Evolutionary conservation across 1,284 basidiomycete species (phyloP), one percentile per base, ranked within the genome.

Genomic region (Puccinia polysora): DNA sequence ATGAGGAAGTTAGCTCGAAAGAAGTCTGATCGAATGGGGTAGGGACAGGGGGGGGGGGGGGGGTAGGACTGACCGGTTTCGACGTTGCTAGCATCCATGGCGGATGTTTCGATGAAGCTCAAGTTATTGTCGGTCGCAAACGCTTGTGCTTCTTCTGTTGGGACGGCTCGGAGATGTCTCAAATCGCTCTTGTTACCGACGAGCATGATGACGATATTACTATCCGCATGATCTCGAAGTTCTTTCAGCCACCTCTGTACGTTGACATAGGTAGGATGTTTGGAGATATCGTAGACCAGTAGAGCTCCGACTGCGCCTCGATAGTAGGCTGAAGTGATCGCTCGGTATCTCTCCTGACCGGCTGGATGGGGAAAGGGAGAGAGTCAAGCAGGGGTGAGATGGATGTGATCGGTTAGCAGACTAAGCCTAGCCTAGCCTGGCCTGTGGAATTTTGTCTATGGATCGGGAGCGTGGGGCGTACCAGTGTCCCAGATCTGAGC

Each of bases 401-500:
- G n/a, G n/a, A n/a, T n/a, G n/a, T n/a, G n/a, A n/a, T n/a, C n/a
- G n/a, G n/a, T n/a, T n/a, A n/a, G n/a, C n/a, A n/a, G n/a, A n/a
- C n/a, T n/a, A n/a, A n/a, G n/a, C n/a, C n/a, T n/a, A n/a, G n/a
- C n/a, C n/a, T n/a, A n/a, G n/a, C n/a, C n/a, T n/a, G 25, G 49
- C 43, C 28, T 4, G 18, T 55, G 63, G 47, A 74, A 32, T 75
- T 7, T 38, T 25, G 7, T n/a, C n/a, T n/a, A n/a, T n/a, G n/a
- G n/a, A n/a, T n/a, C n/a, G n/a, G n/a, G 4, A 20, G 1, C 18
- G 23, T n/a, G n/a, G 40, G 81, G 81, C 84, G 75, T 74, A 90
- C 90, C 90, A 78, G 93, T 97, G 83, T 99, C 96, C 95, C 95
- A 99, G 78, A 99, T 97, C 83, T 99, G 95, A 34, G 95, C 95